Percentiles rank a stretch among this genome's conserved stretches.
Evolutionary conservation across 495 filamentous ascomycete genomes (phyloP).

Genomic region (Ascobolus immersus): DNA sequence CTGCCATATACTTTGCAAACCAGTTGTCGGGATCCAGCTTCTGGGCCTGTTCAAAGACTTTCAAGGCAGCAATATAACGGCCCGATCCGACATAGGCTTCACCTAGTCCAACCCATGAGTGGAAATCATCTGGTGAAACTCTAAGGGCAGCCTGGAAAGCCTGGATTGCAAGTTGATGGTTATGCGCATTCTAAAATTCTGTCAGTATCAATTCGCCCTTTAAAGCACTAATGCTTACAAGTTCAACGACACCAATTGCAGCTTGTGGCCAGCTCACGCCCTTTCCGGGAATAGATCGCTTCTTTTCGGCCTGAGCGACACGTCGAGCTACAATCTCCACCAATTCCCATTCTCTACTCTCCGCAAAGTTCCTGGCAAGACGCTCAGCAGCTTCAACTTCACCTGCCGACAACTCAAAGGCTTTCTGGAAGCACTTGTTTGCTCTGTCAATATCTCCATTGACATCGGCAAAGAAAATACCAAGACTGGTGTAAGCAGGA

Average conservation of each 20-base stretch:
- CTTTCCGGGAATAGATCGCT: constrained; percentile 64
- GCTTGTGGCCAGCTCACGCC: constrained; percentile 89
- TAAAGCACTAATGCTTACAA: constrained; percentile 31
- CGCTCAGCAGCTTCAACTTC: constrained; percentile 76
- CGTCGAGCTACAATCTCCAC: constrained; percentile 79
- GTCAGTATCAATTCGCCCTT: constrained; percentile 72
- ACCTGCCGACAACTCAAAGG: constrained; percentile 71
- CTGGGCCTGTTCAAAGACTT: constrained; percentile 59
- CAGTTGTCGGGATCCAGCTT: constrained; percentile 37
- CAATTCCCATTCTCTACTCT: constrained; percentile 81
- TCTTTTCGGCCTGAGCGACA: constrained; percentile 77
- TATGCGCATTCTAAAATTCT: constrained; percentile 83
- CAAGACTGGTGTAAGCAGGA: constrained; percentile 76
- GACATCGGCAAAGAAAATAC: constrained; percentile 88
- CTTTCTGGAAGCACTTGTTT: constrained; percentile 81
- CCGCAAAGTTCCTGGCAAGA: constrained; percentile 59
- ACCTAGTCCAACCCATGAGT: constrained; percentile 86
- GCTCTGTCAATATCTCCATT: constrained; percentile 61
- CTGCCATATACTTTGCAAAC: constrained; percentile 94
- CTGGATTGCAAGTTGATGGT: constrained; percentile 61
- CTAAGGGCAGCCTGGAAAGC: constrained; percentile 81
- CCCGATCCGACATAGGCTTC: constrained; percentile 92
- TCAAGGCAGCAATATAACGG: constrained; percentile 71
- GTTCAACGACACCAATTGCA: constrained; percentile 81
- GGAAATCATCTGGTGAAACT: constrained; percentile 59